Base-by-base conservation (phyloP, 129 eudicot species). In the Tanacetum coccineum region DNA sequence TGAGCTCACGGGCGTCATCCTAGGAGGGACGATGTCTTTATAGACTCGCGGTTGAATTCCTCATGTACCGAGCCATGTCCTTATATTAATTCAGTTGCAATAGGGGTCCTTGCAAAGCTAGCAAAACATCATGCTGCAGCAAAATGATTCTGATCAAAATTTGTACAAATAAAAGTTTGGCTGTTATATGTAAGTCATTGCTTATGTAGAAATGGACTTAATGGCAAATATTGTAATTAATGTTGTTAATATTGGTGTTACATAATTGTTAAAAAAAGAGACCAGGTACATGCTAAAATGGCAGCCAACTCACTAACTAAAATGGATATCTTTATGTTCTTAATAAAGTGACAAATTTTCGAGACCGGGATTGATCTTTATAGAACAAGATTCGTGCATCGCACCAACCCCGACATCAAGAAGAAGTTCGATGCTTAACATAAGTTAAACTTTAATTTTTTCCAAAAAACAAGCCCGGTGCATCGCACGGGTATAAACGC, bases 1-100 rank as follows among this genome's bases (percentile, higher is more conserved):
- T 59, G 93, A 91, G 90, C 87, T 87, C 20, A 91, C 97, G 0
- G 97, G 97, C 1, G 97, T 95, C 59, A 76, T 91, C 17, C 81
- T 87, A 8, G 97, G 97, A 8, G 97, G 36, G 30, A 59, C 0
- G 97, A 91, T 67, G 55, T 75, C 8, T 91, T 91, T 13, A 13
- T 64, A 6, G 97, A 91, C 70, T 62, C 56, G 5, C 87, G 97
- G 15, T 6, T 18, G 2, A 67, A 62, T n/a, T 88, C 95, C 1
- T 54, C 89, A 57, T 25, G 12, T 26, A 83, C 91, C 1, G 97
- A 91, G 75, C 97, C 97, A 14, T 72, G 82, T 13, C 83, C 97
- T 4, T 91, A 91, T 47, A 62, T 79, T 13, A 91, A 91, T 68
- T 82, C 95, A 0, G 42, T 72, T n/a, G 97, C 95, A 0, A 48